These are phyloP conservation scores for Eucalyptus pauciflora DNA, from an alignment of 345 rosid species.

Conservation along the genomic window DNA sequence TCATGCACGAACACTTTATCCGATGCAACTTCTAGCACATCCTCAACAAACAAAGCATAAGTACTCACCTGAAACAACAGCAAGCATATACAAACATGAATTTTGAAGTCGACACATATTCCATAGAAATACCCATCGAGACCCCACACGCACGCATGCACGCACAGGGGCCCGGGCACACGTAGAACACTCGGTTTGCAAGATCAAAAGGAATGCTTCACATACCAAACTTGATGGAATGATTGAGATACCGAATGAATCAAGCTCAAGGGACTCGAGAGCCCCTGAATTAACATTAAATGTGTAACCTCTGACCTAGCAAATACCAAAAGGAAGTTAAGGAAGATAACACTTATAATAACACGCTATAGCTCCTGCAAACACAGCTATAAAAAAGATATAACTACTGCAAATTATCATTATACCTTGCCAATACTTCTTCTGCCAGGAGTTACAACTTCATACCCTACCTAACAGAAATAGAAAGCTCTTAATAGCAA, in stretches of 20 bases:
- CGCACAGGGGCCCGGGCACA: background rate
- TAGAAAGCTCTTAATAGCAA: background rate
- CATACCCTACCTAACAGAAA: conserved; percentile 68
- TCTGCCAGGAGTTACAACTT: conserved; percentile 54
- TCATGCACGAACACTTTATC: conserved; percentile 69
- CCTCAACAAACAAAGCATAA: conserved; percentile 62
- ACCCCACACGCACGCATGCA: background rate
- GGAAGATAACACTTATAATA: background rate
- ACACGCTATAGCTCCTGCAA: background rate
- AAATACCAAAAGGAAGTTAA: background rate
- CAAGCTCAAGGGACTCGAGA: conserved; percentile 74
- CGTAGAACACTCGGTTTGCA: background rate
- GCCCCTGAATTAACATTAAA: conserved; percentile 72
- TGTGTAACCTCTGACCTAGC: conserved; percentile 75
- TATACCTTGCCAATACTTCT: conserved; percentile 66
- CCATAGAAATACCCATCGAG: background rate
- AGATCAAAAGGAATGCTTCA: background rate
- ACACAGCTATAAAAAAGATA: background rate
- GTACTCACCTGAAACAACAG: conserved; percentile 60
- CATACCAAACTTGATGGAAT: conserved; percentile 90
- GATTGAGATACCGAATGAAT: conserved; percentile 77
- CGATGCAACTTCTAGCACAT: conserved; percentile 58
- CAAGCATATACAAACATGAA: background rate
- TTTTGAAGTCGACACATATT: background rate
- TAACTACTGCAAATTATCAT: background rate